These are phyloP conservation scores for Cyclotella atomus DNA, from an alignment of 108 stramenopile genomes.

Conservation along the genomic window DNA sequence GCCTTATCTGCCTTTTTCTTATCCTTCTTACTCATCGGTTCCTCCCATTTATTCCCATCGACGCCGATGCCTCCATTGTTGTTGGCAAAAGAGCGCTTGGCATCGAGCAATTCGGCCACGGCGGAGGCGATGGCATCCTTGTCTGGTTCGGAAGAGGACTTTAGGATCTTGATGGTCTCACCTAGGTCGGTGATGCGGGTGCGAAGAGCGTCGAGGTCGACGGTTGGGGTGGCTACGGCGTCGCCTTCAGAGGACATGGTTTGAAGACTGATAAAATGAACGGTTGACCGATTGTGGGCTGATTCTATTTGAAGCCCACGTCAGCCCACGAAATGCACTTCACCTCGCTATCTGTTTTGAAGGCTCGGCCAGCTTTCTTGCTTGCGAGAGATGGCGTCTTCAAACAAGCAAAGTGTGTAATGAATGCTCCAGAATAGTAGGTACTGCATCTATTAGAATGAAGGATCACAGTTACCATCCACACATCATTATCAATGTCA, in stretches of 20 bases:
- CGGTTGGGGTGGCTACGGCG: constrained; percentile 42
- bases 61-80: constrained; percentile 81
- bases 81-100: constrained; percentile 69
- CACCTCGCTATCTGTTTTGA: too few species aligned
- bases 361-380: too few species aligned
- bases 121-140: constrained; percentile 57
- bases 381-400: too few species aligned
- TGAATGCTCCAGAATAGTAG: too few species aligned
- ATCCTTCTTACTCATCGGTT: constrained; percentile 67
- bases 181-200: constrained; percentile 56
- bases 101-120: constrained; percentile 57
- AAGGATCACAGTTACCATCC: too few species aligned
- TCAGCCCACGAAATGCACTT: too few species aligned
- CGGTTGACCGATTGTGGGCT: neutral
- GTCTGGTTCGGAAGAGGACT: constrained; percentile 55
- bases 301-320: too few species aligned
- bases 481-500: too few species aligned
- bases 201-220: constrained; percentile 50
- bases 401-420: too few species aligned
- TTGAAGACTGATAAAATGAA: neutral
- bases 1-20: constrained; percentile 77
- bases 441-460: too few species aligned
- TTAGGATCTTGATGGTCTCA: constrained; percentile 60
- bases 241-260: constrained; percentile 46
- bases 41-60: constrained; percentile 77